Conservation (phyloP, 2,329 filamentous ascomycete species). For the Didymella pomorum region DNA sequence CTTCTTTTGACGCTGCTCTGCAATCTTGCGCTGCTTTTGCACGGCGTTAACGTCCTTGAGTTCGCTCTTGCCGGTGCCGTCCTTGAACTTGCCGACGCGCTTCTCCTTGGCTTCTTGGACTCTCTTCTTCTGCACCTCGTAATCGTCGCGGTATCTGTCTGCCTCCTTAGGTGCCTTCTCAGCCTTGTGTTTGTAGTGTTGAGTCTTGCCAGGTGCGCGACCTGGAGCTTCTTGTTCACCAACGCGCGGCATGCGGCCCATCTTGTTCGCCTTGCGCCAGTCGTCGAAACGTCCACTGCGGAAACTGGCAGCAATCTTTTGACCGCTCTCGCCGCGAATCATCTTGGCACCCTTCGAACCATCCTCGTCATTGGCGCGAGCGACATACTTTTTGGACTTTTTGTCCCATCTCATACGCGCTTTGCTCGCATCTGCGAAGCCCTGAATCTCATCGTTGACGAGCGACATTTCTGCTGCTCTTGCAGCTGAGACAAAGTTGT, state of each 20-base stretch:
- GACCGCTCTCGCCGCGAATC: conserved; percentile 87
- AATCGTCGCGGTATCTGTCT: conserved; percentile 92
- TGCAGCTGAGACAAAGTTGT: conserved; percentile 87
- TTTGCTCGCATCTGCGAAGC: conserved; percentile 79
- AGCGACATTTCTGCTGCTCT: conserved; percentile 90
- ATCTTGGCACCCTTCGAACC: conserved; percentile 77
- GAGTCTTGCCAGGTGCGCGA: conserved; percentile 22
- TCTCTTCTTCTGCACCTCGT: conserved; percentile 87
- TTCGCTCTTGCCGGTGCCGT: conserved; percentile 77
- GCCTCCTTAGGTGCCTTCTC: conserved; percentile 91
- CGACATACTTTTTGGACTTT: conserved; percentile 94
- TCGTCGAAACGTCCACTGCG: conserved; percentile 90
- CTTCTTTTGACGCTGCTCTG: conserved; percentile 82
- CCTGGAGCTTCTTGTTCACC: conserved; percentile 75
- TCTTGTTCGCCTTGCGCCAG: conserved; percentile 87
- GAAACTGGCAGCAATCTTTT: conserved; percentile 95
- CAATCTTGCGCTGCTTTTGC: conserved; percentile 77
- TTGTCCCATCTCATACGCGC: conserved; percentile 93
- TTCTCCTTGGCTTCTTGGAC: conserved; percentile 88
- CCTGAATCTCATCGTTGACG: conserved; percentile 83
- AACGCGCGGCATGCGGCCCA: conserved; percentile 78
- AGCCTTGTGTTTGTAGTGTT: conserved; percentile 79
- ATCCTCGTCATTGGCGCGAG: conserved; percentile 91
- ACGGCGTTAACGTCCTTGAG: conserved; percentile 85
- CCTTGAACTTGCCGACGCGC: conserved; percentile 75